Base-by-base conservation (phyloP, 2,329 filamentous ascomycete genomes). In the Claviceps spartinae region DNA sequence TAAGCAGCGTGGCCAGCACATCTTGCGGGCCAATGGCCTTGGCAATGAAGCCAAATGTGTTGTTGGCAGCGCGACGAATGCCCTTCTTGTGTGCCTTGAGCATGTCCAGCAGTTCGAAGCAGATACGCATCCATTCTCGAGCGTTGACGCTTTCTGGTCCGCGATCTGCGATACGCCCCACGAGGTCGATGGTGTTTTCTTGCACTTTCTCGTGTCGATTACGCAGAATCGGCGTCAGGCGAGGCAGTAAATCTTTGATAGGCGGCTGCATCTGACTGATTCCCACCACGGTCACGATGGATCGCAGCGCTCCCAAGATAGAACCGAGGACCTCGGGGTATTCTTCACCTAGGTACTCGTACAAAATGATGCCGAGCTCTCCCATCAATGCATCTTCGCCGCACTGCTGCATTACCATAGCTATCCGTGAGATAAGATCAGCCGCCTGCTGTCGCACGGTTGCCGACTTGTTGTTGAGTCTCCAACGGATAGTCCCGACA, bases 81-180 rank as follows among this genome's bases (percentile, higher is more conserved):
- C 93, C 94, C 77, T 98, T 98, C 73, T 98, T 98, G 76, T 98
- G 93, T 6, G 93, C 93, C 71, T 98, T 98, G 62, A 98, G 80
- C 93, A 98, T 98, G 70, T 98, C 93, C 34, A 98, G 81, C 51
- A 98, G 76, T 72, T 98, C 93, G 69, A 98, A 98, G 72, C 93
- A 98, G 67, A 98, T 98, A 66, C 93, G 84, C 94, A 98, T 98
- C 93, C 93, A 98, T 70, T 98, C 93, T 63, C 93, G 82, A 14
- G 93, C 90, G 64, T 95, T 95, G 65, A 98, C 93, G 57, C 86
- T 91, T 69, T 98, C 93, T 1, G 93, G 90, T 1, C 93, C 94
- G 58, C 93, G 86, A 69, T 98, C 93, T 16, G 94, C 93, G 60
- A 98, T 97, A 75, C 93, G 91, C 52, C 93, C 93, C 20, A 98